These are phyloP conservation scores for Cytospora leucostoma DNA, from an alignment of 2,329 filamentous ascomycete genomes.

Conservation along the genomic window DNA sequence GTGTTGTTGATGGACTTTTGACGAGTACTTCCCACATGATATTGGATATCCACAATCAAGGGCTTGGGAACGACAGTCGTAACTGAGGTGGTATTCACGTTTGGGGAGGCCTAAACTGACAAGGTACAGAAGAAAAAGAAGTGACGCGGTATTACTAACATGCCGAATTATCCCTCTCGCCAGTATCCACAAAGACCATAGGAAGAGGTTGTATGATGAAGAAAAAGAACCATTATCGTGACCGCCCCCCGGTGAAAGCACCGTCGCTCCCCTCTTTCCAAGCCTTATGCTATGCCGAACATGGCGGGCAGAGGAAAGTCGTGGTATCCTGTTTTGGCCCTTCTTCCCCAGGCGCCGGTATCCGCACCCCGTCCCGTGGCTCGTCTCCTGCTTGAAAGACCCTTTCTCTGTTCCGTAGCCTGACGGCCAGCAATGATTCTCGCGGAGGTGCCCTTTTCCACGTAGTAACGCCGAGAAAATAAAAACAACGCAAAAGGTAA, in stretches of 20 bases:
- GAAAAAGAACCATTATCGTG: conserved; percentile 34
- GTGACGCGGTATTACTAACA: conserved; percentile 29
- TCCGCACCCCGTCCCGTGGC: conserved; percentile 11
- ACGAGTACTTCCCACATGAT: too few relatives aligned
- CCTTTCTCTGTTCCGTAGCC: conserved; percentile 17
- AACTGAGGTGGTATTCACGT: conserved; percentile 27
- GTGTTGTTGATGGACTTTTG: not conserved
- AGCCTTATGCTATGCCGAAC: conserved; percentile 9
- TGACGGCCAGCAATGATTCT: conserved; percentile 11
- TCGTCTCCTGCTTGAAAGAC: conserved; percentile 13
- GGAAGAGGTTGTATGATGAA: conserved; percentile 29
- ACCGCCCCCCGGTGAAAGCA: conserved; percentile 20
- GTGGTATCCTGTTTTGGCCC: conserved; percentile 19
- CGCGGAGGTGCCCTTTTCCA: conserved; percentile 26
- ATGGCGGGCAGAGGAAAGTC: conserved; percentile 19
- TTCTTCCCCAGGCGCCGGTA: conserved; percentile 1
- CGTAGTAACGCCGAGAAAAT: conserved; percentile 28
- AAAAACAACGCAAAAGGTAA: conserved; percentile 26
- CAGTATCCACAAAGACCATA: conserved; percentile 27
- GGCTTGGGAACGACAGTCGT: not conserved
- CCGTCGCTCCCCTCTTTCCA: conserved; percentile 3
- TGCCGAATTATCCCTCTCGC: conserved; percentile 28
- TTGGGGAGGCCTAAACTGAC: conserved; percentile 26
- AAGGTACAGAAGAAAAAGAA: conserved; percentile 27
- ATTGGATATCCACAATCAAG: not conserved